Evolutionary conservation across 306 rosid genomes (phyloP).

Genomic region (Cyamopsis tetragonoloba): DNA sequence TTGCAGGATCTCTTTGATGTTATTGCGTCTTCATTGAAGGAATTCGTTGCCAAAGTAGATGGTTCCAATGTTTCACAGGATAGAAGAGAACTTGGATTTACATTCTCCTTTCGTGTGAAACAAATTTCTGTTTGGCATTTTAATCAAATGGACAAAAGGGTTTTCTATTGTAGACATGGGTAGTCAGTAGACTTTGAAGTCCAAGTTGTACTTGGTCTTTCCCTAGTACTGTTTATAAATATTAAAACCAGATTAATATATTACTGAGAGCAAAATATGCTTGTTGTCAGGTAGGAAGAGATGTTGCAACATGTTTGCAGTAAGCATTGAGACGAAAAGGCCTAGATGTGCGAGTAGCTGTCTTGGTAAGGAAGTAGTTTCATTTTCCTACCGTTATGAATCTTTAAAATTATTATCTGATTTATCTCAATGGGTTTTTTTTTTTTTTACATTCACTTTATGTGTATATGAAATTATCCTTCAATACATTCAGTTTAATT

Average conservation of each 20-base stretch:
- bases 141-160: slow-evolving; percentile 92
- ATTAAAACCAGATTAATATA: background rate
- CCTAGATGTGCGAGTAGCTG: slow-evolving; percentile 68
- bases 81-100: slow-evolving; percentile 80
- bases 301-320: slow-evolving; percentile 68
- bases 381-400: background rate
- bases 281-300: slow-evolving; percentile 74
- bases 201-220: slow-evolving; percentile 1
- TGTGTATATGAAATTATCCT: too few relatives aligned
- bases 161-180: slow-evolving; percentile 70
- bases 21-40: slow-evolving; percentile 67
- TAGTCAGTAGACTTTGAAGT: slow-evolving; percentile 39
- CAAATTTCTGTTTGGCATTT: slow-evolving; percentile 68
- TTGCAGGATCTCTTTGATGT: slow-evolving; percentile 84
- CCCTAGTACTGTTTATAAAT: slow-evolving; percentile 1
- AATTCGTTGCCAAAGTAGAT: slow-evolving; percentile 55
- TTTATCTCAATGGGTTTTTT: too few relatives aligned
- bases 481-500: too few relatives aligned
- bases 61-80: slow-evolving; percentile 40
- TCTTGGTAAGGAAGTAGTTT: slow-evolving; percentile 58
- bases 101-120: slow-evolving; percentile 88
- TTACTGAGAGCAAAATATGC: background rate
- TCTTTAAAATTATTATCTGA: too few relatives aligned
- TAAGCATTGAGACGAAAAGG: slow-evolving; percentile 66
- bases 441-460: too few relatives aligned